Base-by-base conservation (phyloP, 805 yeast species). In the Aciculoconidium aculeatum region DNA sequence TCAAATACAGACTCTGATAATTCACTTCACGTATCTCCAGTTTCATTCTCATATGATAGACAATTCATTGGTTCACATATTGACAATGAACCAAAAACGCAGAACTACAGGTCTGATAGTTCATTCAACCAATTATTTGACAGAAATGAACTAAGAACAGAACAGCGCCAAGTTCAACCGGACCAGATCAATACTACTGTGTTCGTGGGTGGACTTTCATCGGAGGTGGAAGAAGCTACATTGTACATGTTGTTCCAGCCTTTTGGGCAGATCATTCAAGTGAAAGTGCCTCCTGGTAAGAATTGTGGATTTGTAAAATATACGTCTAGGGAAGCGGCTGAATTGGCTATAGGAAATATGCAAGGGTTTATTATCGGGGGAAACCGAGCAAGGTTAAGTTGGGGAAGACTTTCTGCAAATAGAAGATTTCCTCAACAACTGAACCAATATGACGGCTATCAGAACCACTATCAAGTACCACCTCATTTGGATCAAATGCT, bases 271-370 rank as follows among this genome's bases (percentile, higher is more conserved):
- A 76, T 82, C 19, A 55, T 69, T 15, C 79, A 76, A 40, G 80
- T 82, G 23, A 80, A 79, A 45, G 79, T 82, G 30, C 94, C 94
- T 4, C 72, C 77, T 5, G 90, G 86, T 9, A 82, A 81, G 47
- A 81, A 82, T 37, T 85, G 95, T 58, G 95, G 95, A 1, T 86
- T 88, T 58, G 86, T 87, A 31, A 94, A 84, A 54, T 87, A 72
- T 51, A 72, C 76, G 22, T 74, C 79, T 30, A 66, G 95, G 34
- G 75, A 76, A 24, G 77, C 84, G 42, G 96, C 96, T 2, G 96
- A 88, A 55, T 69, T 69, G 31, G 94, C 96, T 7, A 82, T 87
- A 38, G 66, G 74, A 19, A 81, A 79, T 39, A 81, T 87, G 94
- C 95, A 87, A 57, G 95, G 95, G 7, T 84, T 77, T 50, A 85